Conservation (phyloP, 176 grass and related monocot species). For the Carex myosuroides region DNA sequence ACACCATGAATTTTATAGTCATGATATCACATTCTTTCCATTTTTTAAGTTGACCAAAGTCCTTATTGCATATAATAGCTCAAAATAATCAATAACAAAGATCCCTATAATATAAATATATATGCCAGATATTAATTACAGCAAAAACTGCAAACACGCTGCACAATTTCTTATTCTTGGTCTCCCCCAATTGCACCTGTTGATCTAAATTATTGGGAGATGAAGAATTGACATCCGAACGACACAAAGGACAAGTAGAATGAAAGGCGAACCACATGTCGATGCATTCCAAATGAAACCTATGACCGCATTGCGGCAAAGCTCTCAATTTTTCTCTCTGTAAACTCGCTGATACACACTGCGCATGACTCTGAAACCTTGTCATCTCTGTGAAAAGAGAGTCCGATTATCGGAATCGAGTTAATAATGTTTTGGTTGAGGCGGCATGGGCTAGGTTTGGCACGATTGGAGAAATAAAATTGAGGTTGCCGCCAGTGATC, state of each 20-base stretch:
- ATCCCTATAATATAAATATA: no score
- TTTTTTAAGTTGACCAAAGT: no score
- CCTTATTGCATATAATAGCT: no score
- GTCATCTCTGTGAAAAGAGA: no score
- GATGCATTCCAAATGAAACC: slow-evolving; percentile 47
- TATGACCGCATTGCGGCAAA: slow-evolving; percentile 37
- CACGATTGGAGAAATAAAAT: neutral
- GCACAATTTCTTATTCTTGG: no score
- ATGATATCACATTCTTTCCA: no score
- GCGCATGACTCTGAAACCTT: slow-evolving; percentile 4
- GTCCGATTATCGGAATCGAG: neutral
- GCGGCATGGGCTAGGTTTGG: neutral
- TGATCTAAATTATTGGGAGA: neutral
- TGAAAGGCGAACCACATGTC: slow-evolving; percentile 36
- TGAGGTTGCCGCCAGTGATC: neutral
- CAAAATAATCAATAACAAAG: no score
- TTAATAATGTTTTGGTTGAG: neutral
- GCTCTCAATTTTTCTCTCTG: slow-evolving; percentile 34
- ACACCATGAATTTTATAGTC: no score
- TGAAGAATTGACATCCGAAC: slow-evolving; percentile 3
- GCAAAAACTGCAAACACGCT: no score
- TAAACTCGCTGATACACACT: slow-evolving; percentile 46
- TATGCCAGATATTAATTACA: no score
- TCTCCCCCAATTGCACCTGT: no score
- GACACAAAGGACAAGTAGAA: slow-evolving; percentile 48